Conservation (phyloP, 139 green algal genomes). For the Auxenochlorella protothecoides region DNA sequence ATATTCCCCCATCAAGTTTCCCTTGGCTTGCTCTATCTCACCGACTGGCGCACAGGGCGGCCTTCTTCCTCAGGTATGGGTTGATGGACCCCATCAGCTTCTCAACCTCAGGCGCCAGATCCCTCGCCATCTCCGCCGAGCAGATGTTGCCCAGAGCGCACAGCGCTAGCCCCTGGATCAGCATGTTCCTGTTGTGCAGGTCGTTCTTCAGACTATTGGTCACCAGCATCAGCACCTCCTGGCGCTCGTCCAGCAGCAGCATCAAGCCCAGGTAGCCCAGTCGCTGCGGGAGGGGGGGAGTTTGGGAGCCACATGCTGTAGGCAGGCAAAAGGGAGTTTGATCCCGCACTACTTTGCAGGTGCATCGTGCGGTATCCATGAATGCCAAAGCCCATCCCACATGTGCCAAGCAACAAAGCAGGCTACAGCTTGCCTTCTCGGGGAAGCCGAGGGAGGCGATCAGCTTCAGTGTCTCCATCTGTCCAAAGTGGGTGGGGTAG, state of each 20-base stretch:
- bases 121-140: constrained; percentile 91
- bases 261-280: constrained; percentile 98
- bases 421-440: constrained; percentile 66
- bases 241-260: constrained; percentile 93
- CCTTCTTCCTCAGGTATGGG: constrained; percentile 92
- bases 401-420: not conserved
- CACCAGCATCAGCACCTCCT: constrained; percentile 99
- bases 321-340: no score
- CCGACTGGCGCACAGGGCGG: constrained; percentile 70
- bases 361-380: no score
- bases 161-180: constrained; percentile 81
- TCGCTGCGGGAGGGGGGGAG: constrained; percentile 36
- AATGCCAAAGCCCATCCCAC: no score
- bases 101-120: constrained; percentile 90
- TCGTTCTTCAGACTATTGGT: constrained; percentile 98
- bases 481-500: constrained; percentile 98
- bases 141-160: constrained; percentile 94
- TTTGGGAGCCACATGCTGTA: not conserved
- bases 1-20: no score
- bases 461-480: constrained; percentile 99
- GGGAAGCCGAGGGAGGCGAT: constrained; percentile 72
- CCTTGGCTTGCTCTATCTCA: constrained; percentile 1
- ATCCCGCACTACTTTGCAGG: no score
- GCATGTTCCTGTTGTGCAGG: constrained; percentile 71
- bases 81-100: constrained; percentile 62